Percentiles rank a stretch among this genome's conserved stretches.
Conservation (phyloP, 371 early-diverging fungal species). For the Circinella minor region DNA sequence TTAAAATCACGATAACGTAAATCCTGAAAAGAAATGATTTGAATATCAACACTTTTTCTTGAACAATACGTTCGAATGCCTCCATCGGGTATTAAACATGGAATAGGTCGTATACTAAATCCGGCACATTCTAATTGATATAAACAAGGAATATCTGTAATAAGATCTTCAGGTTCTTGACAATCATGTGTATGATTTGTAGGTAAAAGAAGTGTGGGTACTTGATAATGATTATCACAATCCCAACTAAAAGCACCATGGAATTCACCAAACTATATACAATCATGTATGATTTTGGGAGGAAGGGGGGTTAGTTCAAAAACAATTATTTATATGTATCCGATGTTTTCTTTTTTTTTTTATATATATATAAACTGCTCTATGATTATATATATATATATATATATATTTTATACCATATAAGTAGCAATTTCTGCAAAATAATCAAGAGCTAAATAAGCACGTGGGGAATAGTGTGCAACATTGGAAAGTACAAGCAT, state of each 20-base stretch:
- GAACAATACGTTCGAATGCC: background rate
- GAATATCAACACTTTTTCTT: constrained; percentile 5
- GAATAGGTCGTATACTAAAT: constrained; percentile 2
- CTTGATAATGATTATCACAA: background rate
- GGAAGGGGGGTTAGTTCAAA: too few relatives aligned
- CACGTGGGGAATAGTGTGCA: constrained; percentile 1
- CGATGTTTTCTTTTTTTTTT: too few relatives aligned
- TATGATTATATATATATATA: too few relatives aligned
- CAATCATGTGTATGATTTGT: background rate
- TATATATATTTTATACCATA: background rate
- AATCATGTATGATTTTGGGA: too few relatives aligned
- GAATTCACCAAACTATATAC: background rate
- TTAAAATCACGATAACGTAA: constrained; percentile 1
- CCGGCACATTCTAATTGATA: background rate
- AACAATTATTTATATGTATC: too few relatives aligned
- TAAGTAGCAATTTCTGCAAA: background rate
- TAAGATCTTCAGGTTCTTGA: background rate
- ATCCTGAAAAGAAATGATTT: background rate
- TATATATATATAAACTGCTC: too few relatives aligned
- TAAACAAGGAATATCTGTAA: background rate
- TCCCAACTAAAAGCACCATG: constrained; percentile 2
- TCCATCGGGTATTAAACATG: background rate
- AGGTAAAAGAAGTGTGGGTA: background rate
- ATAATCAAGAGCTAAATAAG: background rate
- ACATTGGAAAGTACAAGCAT: background rate